Evolutionary conservation across 306 rosid species (phyloP).

Genomic region (Glycine soja): DNA sequence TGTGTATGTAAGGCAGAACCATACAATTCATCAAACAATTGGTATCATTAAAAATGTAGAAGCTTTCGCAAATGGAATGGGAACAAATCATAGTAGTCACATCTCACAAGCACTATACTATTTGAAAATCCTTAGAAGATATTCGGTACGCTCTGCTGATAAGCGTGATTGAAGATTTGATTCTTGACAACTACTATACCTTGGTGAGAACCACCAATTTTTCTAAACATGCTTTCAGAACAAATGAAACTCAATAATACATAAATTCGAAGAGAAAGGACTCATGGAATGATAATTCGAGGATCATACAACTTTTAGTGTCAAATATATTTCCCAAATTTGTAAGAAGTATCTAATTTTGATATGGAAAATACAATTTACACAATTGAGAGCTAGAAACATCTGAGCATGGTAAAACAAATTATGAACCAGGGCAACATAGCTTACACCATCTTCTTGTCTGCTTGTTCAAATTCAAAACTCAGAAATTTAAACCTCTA

Average conservation of each 20-base stretch:
- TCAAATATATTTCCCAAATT: constrained; percentile 10
- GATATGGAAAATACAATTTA: constrained; percentile 12
- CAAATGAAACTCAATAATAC: not conserved
- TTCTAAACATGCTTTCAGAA: not conserved
- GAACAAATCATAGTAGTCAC: not conserved
- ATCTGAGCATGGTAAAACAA: constrained; percentile 1
- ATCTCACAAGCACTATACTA: constrained; percentile 28
- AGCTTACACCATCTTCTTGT: not conserved
- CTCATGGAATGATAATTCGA: not conserved
- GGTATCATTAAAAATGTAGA: constrained; percentile 16
- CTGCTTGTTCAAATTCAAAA: constrained; percentile 11
- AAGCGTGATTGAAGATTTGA: constrained; percentile 22
- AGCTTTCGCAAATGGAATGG: constrained; percentile 27
- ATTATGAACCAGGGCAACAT: not conserved
- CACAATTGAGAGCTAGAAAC: constrained; percentile 11
- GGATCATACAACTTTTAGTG: not conserved
- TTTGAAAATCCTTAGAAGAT: constrained; percentile 23
- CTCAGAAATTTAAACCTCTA: not conserved
- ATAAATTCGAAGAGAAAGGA: constrained; percentile 26
- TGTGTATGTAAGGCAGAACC: constrained; percentile 25
- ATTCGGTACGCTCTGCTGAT: not conserved
- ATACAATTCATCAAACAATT: constrained; percentile 31
- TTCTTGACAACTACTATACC: not conserved
- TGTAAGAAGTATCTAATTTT: not conserved
- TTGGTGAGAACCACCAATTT: constrained; percentile 6